Percentiles rank a stretch among this genome's conserved stretches.
These are phyloP conservation scores for Arabidopsis arenosa DNA, from an alignment of 345 rosid species.

Conservation along the genomic window DNA sequence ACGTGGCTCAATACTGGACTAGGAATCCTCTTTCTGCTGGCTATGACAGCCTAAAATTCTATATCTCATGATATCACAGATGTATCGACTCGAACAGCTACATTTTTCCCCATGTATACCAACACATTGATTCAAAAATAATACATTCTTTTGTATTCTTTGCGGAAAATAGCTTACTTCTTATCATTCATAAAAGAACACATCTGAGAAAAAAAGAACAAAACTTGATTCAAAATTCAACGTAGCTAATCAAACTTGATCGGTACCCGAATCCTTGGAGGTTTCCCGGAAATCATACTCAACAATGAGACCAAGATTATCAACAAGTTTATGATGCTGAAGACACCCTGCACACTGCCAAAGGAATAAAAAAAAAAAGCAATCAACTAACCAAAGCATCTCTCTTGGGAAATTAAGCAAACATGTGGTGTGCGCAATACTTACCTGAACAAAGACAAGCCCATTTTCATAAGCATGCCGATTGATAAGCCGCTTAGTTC, in stretches of 20 bases:
- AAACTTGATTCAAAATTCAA: conserved; percentile 12
- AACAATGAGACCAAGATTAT: conserved; percentile 84
- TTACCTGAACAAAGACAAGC: conserved; percentile 81
- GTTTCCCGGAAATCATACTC: conserved; percentile 76
- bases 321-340: conserved; percentile 81
- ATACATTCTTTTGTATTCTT: conserved; percentile 33
- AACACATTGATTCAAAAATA: conserved; percentile 27
- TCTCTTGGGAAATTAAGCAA: conserved; percentile 29
- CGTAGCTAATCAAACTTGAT: conserved; percentile 50
- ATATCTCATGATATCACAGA: conserved; percentile 37
- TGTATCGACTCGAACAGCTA: conserved; percentile 24
- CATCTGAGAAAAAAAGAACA: conserved; percentile 19
- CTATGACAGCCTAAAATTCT: conserved; percentile 55
- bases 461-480: conserved; percentile 84
- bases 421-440: conserved; percentile 11
- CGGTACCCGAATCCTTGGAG: conserved; percentile 47
- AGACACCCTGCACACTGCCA: conserved; percentile 93
- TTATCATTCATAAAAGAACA: conserved; percentile 7
- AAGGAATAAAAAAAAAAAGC: conserved; percentile 34
- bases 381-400: conserved; percentile 3
- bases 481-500: conserved; percentile 80
- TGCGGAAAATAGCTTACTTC: conserved; percentile 16
- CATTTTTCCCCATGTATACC: conserved; percentile 31
- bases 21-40: conserved; percentile 56
- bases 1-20: conserved; percentile 57